These are phyloP conservation scores for Priceomyces castillae DNA, from an alignment of 805 yeast species.

Conservation along the genomic window DNA sequence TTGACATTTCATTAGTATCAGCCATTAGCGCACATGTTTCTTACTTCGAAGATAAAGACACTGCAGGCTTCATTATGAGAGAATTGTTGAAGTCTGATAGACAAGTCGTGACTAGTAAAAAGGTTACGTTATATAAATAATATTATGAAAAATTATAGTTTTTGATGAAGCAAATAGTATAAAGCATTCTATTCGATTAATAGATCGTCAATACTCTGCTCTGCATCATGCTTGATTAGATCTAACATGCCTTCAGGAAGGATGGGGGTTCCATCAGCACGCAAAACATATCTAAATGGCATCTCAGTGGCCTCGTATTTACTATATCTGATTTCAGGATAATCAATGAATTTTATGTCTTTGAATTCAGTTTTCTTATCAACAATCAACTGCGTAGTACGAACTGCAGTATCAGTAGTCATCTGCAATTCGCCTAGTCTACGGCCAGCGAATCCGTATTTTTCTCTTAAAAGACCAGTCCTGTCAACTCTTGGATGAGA, in stretches of 20 bases:
- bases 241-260: conserved; percentile 90
- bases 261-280: conserved; percentile 65
- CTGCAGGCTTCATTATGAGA: conserved; percentile 72
- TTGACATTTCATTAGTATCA: conserved; percentile 75
- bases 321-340: conserved; percentile 87
- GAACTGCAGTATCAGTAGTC: conserved; percentile 97
- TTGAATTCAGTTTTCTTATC: conserved; percentile 57
- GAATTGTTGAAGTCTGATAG: conserved; percentile 43
- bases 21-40: conserved; percentile 87
- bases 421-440: conserved; percentile 85
- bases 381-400: conserved; percentile 84
- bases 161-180: not conserved
- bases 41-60: conserved; percentile 82
- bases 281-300: conserved; percentile 91
- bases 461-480: conserved; percentile 79
- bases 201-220: conserved; percentile 75
- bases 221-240: conserved; percentile 80
- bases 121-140: conserved; percentile 24
- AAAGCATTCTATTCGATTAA: conserved; percentile 30
- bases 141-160: not conserved
- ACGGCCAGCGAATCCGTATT: conserved; percentile 84
- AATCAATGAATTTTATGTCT: conserved; percentile 80
- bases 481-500: conserved; percentile 93
- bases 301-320: conserved; percentile 92
- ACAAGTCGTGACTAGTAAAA: conserved; percentile 24